Base-by-base conservation (phyloP, 2,329 filamentous ascomycete genomes). In the Coniochaeta hoffmannii region DNA sequence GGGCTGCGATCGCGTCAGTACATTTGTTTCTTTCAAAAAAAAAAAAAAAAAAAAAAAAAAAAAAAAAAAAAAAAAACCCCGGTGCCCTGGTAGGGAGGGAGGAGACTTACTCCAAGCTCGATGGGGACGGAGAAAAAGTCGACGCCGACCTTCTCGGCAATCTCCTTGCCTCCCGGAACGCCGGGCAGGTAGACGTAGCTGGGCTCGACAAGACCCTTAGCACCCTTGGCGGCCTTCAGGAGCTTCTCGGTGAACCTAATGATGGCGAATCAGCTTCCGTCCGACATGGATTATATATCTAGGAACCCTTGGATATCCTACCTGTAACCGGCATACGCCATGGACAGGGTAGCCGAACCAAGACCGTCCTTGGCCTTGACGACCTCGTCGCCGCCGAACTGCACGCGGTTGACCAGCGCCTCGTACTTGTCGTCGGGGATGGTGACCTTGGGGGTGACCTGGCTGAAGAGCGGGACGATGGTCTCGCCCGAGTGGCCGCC, bases 401-500 rank as follows among this genome's bases (percentile, higher is more conserved):
- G 94, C 56, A 97, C 89, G 78, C 94, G 91, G 77, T 97, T 89
- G 68, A 96, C 86, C 53, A 99, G 81, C 62, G 84, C 88, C 68
- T 93, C 90, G 66, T 96, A 88, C 81, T 96, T 94, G 71, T 97
- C 91, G 59, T 82, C 81, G 50, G 93, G 90, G 61, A 97, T 94
- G 59, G 82, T 80, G 67, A 94, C 87, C 44, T 82, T 71, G 56
- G 92, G 91, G 69, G 86, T 84, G 64, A 90, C 84, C 79, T 94
- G 87, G 83, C 91, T 96, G 83, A 97, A 96, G 59, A 99, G 84
- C 53, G 94, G 94, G 56, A 99, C 92, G 68, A 99, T 99, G 66
- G 94, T 99, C 80, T 93, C 91, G 69, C 94, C 94, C 58, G 92
- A 97, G 85, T 99, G 94, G 60, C 94, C 94, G 69, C 94, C 94